Percentiles rank a stretch among this genome's conserved stretches.
Evolutionary conservation across 768 basidiomycete species (phyloP).

Genomic region (Neoboletus subvelutipes): DNA sequence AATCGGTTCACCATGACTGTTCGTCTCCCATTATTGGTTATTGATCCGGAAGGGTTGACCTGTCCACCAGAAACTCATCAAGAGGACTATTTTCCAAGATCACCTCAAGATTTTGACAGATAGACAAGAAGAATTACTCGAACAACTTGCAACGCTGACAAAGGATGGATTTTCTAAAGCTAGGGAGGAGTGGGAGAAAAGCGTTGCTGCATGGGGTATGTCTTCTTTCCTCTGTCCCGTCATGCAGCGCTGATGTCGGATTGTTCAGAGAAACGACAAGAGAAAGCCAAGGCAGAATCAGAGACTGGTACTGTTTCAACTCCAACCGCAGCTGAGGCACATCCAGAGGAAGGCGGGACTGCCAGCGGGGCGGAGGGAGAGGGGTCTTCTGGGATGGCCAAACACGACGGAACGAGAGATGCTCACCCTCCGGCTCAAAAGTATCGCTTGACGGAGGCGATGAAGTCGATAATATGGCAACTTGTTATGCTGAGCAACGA

Average conservation of each 20-base stretch:
- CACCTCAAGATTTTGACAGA: conserved; percentile 66
- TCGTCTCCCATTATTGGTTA: conserved; percentile 25
- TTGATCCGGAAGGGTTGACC: conserved; percentile 8
- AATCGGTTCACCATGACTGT: conserved; percentile 94
- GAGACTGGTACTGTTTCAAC: conserved; percentile 34
- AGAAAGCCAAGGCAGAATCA: conserved; percentile 45
- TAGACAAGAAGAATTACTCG: conserved; percentile 67
- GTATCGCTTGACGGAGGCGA: conserved; percentile 75
- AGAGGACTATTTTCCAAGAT: conserved; percentile 78
- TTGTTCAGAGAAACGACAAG: conserved; percentile 51
- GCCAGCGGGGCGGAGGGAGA: conserved; percentile 29
- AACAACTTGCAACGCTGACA: conserved; percentile 59
- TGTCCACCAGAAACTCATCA: conserved; percentile 77
- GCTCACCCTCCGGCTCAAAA: conserved; percentile 71
- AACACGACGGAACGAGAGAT: conserved; percentile 35
- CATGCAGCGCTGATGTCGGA: background rate
- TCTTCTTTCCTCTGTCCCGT: conserved; percentile 4
- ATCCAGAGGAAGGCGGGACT: conserved; percentile 33
- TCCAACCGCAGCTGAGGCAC: conserved; percentile 23
- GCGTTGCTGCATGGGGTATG: conserved; percentile 66
- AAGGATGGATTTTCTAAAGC: conserved; percentile 66
- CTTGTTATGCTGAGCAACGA: conserved; percentile 81
- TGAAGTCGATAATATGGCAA: conserved; percentile 81
- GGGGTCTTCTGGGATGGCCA: conserved; percentile 17
- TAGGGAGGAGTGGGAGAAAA: conserved; percentile 75